Percentiles rank a stretch among this genome's conserved stretches.
These are phyloP conservation scores for Sporormia fimetaria DNA, from an alignment of 495 filamentous ascomycete species.

Conservation along the genomic window DNA sequence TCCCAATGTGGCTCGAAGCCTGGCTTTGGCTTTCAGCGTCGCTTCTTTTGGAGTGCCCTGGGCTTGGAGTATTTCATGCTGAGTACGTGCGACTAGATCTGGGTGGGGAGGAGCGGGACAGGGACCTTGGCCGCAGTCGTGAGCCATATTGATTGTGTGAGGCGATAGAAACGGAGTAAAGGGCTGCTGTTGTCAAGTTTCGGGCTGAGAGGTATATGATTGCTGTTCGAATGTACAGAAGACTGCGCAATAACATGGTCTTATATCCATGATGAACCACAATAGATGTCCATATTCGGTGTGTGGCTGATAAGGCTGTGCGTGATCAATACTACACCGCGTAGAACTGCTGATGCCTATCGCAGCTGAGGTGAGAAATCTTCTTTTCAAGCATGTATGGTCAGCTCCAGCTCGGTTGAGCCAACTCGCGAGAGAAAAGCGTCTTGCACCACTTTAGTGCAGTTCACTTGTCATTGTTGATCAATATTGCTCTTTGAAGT, in stretches of 20 bases:
- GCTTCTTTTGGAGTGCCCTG: neutral
- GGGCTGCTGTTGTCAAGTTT: neutral
- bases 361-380: neutral
- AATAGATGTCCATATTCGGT: neutral
- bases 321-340: neutral
- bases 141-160: slow-evolving; percentile 9
- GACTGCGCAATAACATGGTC: neutral
- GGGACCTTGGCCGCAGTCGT: slow-evolving; percentile 1
- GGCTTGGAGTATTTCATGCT: neutral
- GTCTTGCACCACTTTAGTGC: slow-evolving; percentile 26
- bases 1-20: neutral
- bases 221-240: neutral
- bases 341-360: neutral
- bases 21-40: neutral
- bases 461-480: too few relatives aligned
- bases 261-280: neutral
- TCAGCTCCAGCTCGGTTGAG: neutral
- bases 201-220: neutral
- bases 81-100: slow-evolving; percentile 7
- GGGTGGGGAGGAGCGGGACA: slow-evolving; percentile 13
- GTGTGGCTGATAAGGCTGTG: neutral
- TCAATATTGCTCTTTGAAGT: too few relatives aligned
- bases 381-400: neutral
- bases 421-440: neutral
- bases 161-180: neutral